phyloP scores from a whole-genome alignment of 108 stramenopile genomes.

The Discostella stelligeroides region DNA sequence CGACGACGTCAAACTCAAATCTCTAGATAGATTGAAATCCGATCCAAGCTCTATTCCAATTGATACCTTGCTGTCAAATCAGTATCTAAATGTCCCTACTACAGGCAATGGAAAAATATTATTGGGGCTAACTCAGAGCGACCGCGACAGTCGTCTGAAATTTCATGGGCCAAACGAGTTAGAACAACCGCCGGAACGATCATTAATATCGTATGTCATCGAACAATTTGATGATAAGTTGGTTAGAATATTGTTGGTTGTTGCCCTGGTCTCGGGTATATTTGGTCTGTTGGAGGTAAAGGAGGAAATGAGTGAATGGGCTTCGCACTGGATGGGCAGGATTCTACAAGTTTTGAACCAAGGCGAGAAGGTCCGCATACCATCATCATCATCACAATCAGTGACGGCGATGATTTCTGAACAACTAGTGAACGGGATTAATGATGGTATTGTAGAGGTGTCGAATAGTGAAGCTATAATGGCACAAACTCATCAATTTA shows the following conservation, averaged over 20 bases:
- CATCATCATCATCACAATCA: slow-evolving; percentile 7
- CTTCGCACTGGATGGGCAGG: slow-evolving; percentile 2
- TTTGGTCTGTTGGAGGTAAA: slow-evolving; percentile 77
- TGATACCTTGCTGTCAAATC: slow-evolving; percentile 30
- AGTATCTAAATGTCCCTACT: slow-evolving; percentile 35
- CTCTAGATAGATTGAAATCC: slow-evolving; percentile 29
- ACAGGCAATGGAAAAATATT: slow-evolving; percentile 20
- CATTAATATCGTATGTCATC: slow-evolving; percentile 58
- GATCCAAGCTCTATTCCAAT: slow-evolving; percentile 48
- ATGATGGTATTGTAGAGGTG: not conserved
- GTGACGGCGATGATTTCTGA: slow-evolving; percentile 28
- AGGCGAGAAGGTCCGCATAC: not conserved
- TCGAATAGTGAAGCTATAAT: slow-evolving; percentile 10
- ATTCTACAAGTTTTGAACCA: slow-evolving; percentile 13
- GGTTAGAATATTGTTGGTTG: slow-evolving; percentile 82
- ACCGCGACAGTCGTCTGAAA: slow-evolving; percentile 29
- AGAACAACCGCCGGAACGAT: slow-evolving; percentile 47
- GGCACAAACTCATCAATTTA: slow-evolving; percentile 31
- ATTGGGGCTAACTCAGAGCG: slow-evolving; percentile 28
- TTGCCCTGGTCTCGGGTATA: slow-evolving; percentile 68
- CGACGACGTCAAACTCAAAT: slow-evolving; percentile 4
- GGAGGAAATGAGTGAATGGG: slow-evolving; percentile 42
- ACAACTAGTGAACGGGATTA: slow-evolving; percentile 31
- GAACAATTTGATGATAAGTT: slow-evolving; percentile 91
- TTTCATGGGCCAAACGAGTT: slow-evolving; percentile 70